phyloP scores from a whole-genome alignment of 2,329 filamentous ascomycete species.

The Cercospora sp. region DNA sequence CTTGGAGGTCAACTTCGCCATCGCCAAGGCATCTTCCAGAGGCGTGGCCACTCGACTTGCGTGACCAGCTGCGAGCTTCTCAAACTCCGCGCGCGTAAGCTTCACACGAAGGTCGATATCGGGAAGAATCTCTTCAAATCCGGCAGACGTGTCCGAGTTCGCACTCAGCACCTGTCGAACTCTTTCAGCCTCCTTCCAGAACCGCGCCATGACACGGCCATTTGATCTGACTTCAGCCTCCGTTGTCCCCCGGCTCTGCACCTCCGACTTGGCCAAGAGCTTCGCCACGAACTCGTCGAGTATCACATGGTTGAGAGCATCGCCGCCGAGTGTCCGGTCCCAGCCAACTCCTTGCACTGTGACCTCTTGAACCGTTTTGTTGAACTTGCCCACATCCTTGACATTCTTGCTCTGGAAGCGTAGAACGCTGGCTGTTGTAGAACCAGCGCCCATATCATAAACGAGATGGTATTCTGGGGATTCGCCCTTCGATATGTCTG shows the following conservation, averaged over 20 bases:
- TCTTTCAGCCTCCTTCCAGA: constrained; percentile 90
- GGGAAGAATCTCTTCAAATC: constrained; percentile 87
- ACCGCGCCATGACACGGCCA: constrained; percentile 81
- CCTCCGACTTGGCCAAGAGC: constrained; percentile 66
- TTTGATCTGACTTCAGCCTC: constrained; percentile 67
- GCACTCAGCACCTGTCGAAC: constrained; percentile 88
- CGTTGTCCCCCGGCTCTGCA: constrained; percentile 65
- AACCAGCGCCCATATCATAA: constrained; percentile 97
- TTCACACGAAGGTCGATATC: constrained; percentile 94
- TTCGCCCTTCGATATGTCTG: constrained; percentile 75
- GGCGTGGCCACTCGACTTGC: constrained; percentile 67
- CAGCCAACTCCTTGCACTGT: constrained; percentile 82
- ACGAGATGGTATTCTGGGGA: constrained; percentile 91
- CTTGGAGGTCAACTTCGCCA: constrained; percentile 68
- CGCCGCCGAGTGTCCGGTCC: constrained; percentile 87
- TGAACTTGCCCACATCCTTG: constrained; percentile 89
- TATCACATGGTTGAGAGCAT: constrained; percentile 83
- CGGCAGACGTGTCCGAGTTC: constrained; percentile 76
- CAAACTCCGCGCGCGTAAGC: constrained; percentile 76
- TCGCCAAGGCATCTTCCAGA: constrained; percentile 71
- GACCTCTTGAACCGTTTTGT: constrained; percentile 97
- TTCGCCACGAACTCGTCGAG: constrained; percentile 83
- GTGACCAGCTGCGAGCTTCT: constrained; percentile 70
- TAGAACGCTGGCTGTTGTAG: constrained; percentile 84
- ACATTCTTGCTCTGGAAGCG: constrained; percentile 85